Conservation (phyloP, 176 grass and related monocot species). For the Raddia guianensis region DNA sequence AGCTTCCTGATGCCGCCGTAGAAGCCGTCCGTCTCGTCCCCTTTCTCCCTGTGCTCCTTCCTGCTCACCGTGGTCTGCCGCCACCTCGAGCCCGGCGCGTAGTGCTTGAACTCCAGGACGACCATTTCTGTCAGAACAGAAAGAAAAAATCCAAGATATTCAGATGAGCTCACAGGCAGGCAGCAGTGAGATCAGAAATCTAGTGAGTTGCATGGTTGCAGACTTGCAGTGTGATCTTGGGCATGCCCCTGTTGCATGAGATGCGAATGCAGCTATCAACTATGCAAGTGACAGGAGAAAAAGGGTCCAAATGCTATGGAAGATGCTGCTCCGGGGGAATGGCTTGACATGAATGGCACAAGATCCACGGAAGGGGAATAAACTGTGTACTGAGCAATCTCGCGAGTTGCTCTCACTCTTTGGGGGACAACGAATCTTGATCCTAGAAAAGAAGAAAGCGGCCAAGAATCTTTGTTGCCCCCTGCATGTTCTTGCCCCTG, state of each 20-base stretch:
- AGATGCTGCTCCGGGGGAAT: neutral
- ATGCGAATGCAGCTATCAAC: neutral
- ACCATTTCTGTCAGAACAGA: conserved; percentile 51
- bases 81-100: conserved; percentile 69
- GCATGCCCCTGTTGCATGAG: neutral
- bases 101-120: conserved; percentile 86
- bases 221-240: neutral
- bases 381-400: neutral
- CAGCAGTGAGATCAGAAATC: neutral
- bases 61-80: conserved; percentile 61
- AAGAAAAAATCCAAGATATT: neutral
- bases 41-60: conserved; percentile 73
- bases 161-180: neutral
- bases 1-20: conserved; percentile 87
- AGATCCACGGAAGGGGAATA: conserved; percentile 20
- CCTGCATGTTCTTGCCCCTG: neutral
- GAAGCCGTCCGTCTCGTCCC: conserved; percentile 75
- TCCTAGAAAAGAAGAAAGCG: conserved; percentile 5
- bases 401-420: conserved; percentile 18
- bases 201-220: neutral
- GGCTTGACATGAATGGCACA: conserved; percentile 3
- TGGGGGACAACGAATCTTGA: conserved; percentile 16
- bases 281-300: neutral
- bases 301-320: neutral
- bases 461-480: neutral